Evolutionary conservation across 768 basidiomycete species (phyloP), one percentile per base, ranked within the genome.

Genomic region (Strobilomyces confusus): DNA sequence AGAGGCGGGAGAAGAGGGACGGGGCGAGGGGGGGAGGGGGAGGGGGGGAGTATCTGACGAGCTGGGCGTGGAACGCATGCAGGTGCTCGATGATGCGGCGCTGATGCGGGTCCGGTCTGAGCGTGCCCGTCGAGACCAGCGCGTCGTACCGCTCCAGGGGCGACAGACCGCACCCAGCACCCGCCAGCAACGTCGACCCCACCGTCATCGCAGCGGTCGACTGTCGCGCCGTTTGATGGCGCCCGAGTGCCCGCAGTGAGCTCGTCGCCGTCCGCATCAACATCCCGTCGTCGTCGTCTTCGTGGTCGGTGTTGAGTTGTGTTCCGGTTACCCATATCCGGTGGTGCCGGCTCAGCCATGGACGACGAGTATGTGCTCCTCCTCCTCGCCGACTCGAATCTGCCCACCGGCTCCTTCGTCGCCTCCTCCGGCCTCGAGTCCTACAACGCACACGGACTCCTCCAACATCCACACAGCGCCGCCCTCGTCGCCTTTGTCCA

Each of bases 401-500:
- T 99, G 4, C 97, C 97, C 2, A 98, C 95, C 0, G 97, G 97
- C 33, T 88, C 95, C 1, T 99, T 99, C 69, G 91, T 98, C 54
- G 91, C 95, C 1, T 97, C 94, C 1, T 82, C 91, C 3, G 95
- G 95, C 2, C 79, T 98, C 55, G 95, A 99, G 64, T 92, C 93
- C 5, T 94, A 84, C 66, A 72, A 82, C 37, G 86, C 88, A 25
- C 97, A 99, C 67, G 97, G 93, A 0, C 89, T 95, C 63, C 57
- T 75, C 15, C 63, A 77, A 1, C 58, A 44, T 65, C 48, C 58
- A 1, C 49, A 25, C 50, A 22, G 33, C 44, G 23, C 44, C 26
- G 44, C 56, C 70, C 60, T 78, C 20, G 63, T 82, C 48, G 74
- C 76, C 29, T 95, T 93, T 67, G 54, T 95, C 29, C 77, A 78